phyloP scores from a whole-genome alignment of 1,284 basidiomycete species.

The Psilocybe mexicana region DNA sequence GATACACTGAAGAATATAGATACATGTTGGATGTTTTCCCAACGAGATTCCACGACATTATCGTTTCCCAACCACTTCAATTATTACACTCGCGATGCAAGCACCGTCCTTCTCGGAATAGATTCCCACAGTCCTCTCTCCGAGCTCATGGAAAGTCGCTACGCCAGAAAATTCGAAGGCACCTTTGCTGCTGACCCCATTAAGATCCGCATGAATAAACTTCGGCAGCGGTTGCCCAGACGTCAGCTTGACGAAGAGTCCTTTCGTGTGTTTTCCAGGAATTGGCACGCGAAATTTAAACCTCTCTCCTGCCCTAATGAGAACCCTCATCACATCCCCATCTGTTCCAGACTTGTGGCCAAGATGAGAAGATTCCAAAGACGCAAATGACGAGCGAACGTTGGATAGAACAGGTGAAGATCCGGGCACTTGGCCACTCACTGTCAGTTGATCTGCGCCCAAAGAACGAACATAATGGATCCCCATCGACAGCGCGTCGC shows the following conservation, averaged over 20 bases:
- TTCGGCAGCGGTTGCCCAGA: conserved; percentile 57
- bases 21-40: conserved; percentile 12
- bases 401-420: conserved; percentile 38
- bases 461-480: conserved; percentile 70
- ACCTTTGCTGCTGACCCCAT: conserved; percentile 42
- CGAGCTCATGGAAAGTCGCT: conserved; percentile 51
- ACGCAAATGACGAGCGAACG: conserved; percentile 57
- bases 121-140: conserved; percentile 58
- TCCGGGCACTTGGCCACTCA: conserved; percentile 11
- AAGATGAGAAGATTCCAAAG: conserved; percentile 56
- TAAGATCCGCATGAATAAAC: conserved; percentile 57
- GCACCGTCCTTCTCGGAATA: conserved; percentile 48
- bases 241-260: conserved; percentile 49
- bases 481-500: conserved; percentile 63
- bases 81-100: conserved; percentile 55
- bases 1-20: conserved; percentile 14
- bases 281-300: conserved; percentile 57
- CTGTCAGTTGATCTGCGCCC: conserved; percentile 46
- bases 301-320: conserved; percentile 57
- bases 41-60: conserved; percentile 14
- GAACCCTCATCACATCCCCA: conserved; percentile 41
- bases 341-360: conserved; percentile 28
- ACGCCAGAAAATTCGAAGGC: conserved; percentile 60
- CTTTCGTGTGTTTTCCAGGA: conserved; percentile 26
- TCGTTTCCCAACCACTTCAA: conserved; percentile 58